Base-by-base conservation (phyloP, 2,329 filamentous ascomycete genomes). In the Ophiostoma montium region DNA sequence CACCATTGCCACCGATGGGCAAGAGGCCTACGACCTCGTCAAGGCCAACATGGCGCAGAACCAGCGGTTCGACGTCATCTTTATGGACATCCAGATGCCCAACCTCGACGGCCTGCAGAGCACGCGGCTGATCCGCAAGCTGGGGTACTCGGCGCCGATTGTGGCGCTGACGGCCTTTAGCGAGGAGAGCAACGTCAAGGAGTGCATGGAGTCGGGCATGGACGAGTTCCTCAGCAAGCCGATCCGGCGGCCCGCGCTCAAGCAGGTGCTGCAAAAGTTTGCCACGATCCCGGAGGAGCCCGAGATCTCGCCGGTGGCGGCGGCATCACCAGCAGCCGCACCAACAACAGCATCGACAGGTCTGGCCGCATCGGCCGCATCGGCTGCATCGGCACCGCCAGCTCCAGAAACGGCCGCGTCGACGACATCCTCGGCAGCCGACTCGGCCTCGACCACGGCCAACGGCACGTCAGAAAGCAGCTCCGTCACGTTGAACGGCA, bases 51-150 rank as follows among this genome's bases (percentile, higher is more conserved):
- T 94, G 84, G 78, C 81, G 46, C 75, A 74, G 27, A 75, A 81
- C 47, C 71, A 75, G 49, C 75, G 75, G 2, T 95, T 90, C 61
- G 86, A 94, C 57, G 71, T 95, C 23, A 90, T 95, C 54, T 92
- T 95, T 60, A 95, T 95, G 89, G 89, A 95, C 58, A 83, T 95
- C 8, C 86, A 86, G 65, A 95, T 95, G 89, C 89, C 89, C 3
- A 94, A 92, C 54, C 74, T 95, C 13, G 88, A 95, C 59, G 89
- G 89, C 1, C 68, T 95, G 21, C 83, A 95, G 61, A 89, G 84
- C 43, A 95, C 89, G 1, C 76, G 82, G 10, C 69, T 94, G 32
- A 95, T 95, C 57, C 78, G 89, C 7, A 71, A 87, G 61, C 84
- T 90, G 69, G 89, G 89, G 1, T 95, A 92, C 65, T 80, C 76